Base-by-base conservation (phyloP, 1,284 basidiomycete genomes). In the Porodaedalea pini region DNA sequence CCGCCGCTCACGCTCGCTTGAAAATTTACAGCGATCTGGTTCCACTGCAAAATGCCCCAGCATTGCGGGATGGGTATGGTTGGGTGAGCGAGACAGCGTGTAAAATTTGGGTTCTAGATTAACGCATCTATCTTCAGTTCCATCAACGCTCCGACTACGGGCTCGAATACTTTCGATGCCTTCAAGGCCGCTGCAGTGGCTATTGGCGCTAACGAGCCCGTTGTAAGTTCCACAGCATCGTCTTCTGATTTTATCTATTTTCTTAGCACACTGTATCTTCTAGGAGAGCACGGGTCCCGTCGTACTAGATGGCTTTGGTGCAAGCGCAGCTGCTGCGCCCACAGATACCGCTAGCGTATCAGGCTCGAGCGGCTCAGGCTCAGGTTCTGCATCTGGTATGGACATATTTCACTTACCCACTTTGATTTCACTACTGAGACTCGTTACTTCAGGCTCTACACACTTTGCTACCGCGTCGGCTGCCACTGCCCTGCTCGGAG, bases 41-140 rank as follows among this genome's bases (percentile, higher is more conserved):
- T 82, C 76, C 80, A 80, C 71, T 88, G 85, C 73, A 82, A 82
- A 67, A 71, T 77, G 62, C 60, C 71, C 1, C 48, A 61, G 3
- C 83, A 85, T 68, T 86, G 83, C 66, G 76, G 78, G 27, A 58
- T 72, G 59, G 83, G 83, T 31, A 83, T 84, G 81, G 82, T 83
- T 41, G 82, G 81, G 60, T 72, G 55, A 56, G 68, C 61, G 8
- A 37, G 40, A 32, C 15, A 23, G 13, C 29, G n/a, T n/a, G 4
- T 5, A 49, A 48, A 11, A 43, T 5, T 32, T 10, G 27, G 25
- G n/a, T 36, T 2, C 7, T 2, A 17, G 27, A 15, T 15, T 27
- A 11, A 49, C 13, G 29, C 56, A 29, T 13, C 36, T 31, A 15
- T 21, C n/a, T 23, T 41, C 37, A 74, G 73, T 34, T 74, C 78